Percentiles rank a stretch among this genome's conserved stretches.
Conservation (phyloP, 2,329 filamentous ascomycete species). For the Ascosphaera pollenicola region DNA sequence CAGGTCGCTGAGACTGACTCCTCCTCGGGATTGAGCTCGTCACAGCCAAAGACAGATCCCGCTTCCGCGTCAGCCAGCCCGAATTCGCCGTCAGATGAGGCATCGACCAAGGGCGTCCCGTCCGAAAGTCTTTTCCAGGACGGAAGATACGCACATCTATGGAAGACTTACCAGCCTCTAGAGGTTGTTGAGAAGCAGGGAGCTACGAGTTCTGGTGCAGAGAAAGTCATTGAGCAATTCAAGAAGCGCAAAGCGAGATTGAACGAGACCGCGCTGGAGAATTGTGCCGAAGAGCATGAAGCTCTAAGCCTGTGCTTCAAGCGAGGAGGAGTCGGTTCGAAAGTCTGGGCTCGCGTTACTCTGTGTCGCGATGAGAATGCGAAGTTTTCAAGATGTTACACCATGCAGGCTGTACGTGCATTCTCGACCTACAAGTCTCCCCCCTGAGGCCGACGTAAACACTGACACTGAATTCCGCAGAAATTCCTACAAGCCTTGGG, state of each 20-base stretch:
- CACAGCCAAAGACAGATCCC: slow-evolving; percentile 3
- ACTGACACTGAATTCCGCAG: slow-evolving; percentile 16
- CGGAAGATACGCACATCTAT: slow-evolving; percentile 63
- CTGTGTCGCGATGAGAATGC: slow-evolving; percentile 62
- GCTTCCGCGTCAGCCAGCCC: not conserved
- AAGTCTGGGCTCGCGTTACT: slow-evolving; percentile 32
- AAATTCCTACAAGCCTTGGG: slow-evolving; percentile 80
- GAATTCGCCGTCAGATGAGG: slow-evolving; percentile 8
- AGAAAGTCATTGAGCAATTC: slow-evolving; percentile 60
- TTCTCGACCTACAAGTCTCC: slow-evolving; percentile 2
- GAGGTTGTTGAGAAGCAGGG: slow-evolving; percentile 40
- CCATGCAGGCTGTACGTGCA: slow-evolving; percentile 53
- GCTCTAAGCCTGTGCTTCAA: slow-evolving; percentile 67
- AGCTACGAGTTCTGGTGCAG: slow-evolving; percentile 54
- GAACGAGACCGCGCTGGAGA: slow-evolving; percentile 67
- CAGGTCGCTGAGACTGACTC: slow-evolving; percentile 6
- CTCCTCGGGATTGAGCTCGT: slow-evolving; percentile 7
- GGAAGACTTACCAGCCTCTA: slow-evolving; percentile 73
- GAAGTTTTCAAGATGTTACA: slow-evolving; percentile 69
- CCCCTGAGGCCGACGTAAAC: not conserved
- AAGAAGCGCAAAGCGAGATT: slow-evolving; percentile 63
- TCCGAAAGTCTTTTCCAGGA: slow-evolving; percentile 41
- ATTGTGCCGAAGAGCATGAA: slow-evolving; percentile 73
- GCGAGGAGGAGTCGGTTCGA: slow-evolving; percentile 42
- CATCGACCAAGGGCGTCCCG: slow-evolving; percentile 7